Base-by-base conservation (phyloP, 176 grass and related monocot genomes). In the Oryza glumipatula region DNA sequence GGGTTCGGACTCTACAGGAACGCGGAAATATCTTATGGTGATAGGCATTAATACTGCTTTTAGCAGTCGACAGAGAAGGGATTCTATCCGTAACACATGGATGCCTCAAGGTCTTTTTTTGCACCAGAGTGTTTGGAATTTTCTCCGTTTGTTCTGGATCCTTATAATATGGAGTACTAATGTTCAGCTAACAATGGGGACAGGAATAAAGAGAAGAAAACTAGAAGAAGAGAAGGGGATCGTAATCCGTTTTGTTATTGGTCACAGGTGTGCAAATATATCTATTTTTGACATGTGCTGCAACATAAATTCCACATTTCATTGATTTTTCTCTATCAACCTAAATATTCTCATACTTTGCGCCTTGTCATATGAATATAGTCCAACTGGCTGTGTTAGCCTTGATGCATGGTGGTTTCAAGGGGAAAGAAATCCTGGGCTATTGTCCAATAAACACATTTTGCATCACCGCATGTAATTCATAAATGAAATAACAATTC, bases 1-100 rank as follows among this genome's bases (percentile, higher is more conserved):
- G 85, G 64, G 80, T 84, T 79, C 89, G 0, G 85, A 92, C 30
- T 76, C 88, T 17, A 38, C 65, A 0, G 87, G 82, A 70, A 91
- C 81, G 69, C 84, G 65, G 4, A 98, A 98, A 58, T 98, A 92
- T 70, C 87, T 92, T 66, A 95, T 94, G 95, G 95, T 98, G 39
- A 88, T 98, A 77, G 95, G 93, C 23, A 95, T 98, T 63, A 95
- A 98, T 82, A 98, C 91, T 76, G 95, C 95, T 32, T 98, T 98
- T 85, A 98, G 87, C 41, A 98, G 95, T 61, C 92, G 89, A 49
- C 93, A 91, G 67, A 82, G 95, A 86, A 92, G 95, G 82, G 95
- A 95, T 88, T 98, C 95, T 67, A 90, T 98, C 78, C 92, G 89
- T 15, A 85, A 89, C 66, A 95, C 96, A 65, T 98, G 96, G 96